Evolutionary conservation across 1,139 yeast genomes (phyloP), one percentile per base, ranked within the genome.

Genomic region (Blastobotrys aristatus): DNA sequence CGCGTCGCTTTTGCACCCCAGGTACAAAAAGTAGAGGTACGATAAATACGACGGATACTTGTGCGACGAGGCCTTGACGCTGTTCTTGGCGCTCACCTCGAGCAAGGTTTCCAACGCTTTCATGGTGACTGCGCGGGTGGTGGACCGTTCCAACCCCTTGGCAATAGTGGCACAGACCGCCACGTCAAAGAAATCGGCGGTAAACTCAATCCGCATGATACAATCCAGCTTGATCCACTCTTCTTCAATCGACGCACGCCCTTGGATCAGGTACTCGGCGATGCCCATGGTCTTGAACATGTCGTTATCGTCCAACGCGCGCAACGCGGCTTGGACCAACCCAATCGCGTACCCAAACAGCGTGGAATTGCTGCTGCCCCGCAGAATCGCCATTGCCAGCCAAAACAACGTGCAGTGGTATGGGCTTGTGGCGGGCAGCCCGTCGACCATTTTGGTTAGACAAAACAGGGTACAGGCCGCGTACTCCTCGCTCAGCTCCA

Each of bases 141-240:
- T 79, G 2, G 90, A 79, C 11, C 79, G 67, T 43, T 79, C 77
- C 48, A 86, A 67, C 0, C 95, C 96, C 58, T 77, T 80, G 2
- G 79, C 68, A 27, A 81, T 66, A 13, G 77, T 62, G 43, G 74
- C 72, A 41, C 80, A 67, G 20, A 86, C 61, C 22, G 80, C 72
- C 31, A 74, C 72, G 47, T 84, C 82, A 57, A 84, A 75, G 58
- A 77, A 80, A 3, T 70, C 70, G 1, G 35, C 50, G 18, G 53
- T 49, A 26, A 84, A 63, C 21, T 65, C 59, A 26, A 79, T 62
- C 3, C 68, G 70, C 43, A 74, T 74, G 16, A 69, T 51, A 0
- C 59, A 57, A 57, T 84, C 92, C 53, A 76, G 68, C 10, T 71
- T 65, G 1, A 67, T 62, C 46, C 83, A 58, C 34, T 68, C 64